A percentile compares a stretch with the other conserved stretches of the same genome.
Evolutionary conservation across 768 basidiomycete genomes (phyloP).

Genomic region (Leccinellum rugosiceps): DNA sequence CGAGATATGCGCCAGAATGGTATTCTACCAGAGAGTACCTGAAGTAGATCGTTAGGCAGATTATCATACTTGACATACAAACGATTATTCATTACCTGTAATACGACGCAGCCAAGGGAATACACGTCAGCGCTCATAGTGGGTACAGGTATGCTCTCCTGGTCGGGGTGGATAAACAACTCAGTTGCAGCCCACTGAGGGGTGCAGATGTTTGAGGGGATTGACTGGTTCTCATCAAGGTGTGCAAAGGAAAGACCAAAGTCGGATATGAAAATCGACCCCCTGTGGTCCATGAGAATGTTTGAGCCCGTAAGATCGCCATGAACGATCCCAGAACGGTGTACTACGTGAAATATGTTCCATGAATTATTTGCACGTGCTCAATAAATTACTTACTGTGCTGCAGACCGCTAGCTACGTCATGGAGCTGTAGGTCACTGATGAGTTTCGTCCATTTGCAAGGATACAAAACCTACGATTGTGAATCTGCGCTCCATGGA

Average conservation of each 20-base stretch:
- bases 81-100: conserved; percentile 6
- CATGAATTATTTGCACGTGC: not conserved
- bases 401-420: conserved; percentile 8
- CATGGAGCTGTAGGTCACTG: conserved; percentile 5
- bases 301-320: conserved; percentile 16
- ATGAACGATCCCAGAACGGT: conserved; percentile 8
- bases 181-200: conserved; percentile 10
- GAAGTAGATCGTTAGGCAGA: not conserved
- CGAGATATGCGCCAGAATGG: conserved; percentile 7
- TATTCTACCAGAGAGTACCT: conserved; percentile 13
- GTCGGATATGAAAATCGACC: conserved; percentile 10
- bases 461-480: not conserved
- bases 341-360: not conserved
- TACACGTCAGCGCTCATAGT: conserved; percentile 8
- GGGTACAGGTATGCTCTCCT: conserved; percentile 2
- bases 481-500: not conserved
- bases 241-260: conserved; percentile 9
- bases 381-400: conserved; percentile 6
- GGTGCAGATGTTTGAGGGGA: conserved; percentile 7
- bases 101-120: conserved; percentile 10
- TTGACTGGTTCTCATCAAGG: not conserved
- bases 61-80: not conserved
- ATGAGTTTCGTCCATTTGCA: not conserved
- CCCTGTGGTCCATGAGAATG: conserved; percentile 7
- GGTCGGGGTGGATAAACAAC: conserved; percentile 11